phyloP scores from a whole-genome alignment of 306 rosid species.

The Canavalia gladiata region DNA sequence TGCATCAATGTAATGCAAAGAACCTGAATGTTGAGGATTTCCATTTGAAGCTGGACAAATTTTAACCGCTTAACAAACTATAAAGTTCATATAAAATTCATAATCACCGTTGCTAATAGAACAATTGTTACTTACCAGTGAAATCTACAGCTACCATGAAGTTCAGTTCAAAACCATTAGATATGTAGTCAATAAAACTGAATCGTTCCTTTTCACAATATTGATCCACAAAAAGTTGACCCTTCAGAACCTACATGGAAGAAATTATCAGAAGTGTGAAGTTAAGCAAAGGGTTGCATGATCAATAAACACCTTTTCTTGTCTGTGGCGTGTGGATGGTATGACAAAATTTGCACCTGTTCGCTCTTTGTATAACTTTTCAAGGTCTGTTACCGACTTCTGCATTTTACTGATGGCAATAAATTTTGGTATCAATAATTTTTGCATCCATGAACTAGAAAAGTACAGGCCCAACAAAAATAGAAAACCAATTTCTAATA shows the following conservation, averaged over 20 bases:
- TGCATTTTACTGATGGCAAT: slow-evolving; percentile 66
- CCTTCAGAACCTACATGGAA: slow-evolving; percentile 66
- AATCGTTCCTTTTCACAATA: slow-evolving; percentile 70
- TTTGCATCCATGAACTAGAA: slow-evolving; percentile 7
- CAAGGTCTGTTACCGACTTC: slow-evolving; percentile 77
- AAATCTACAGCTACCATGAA: slow-evolving; percentile 96
- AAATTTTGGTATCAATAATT: slow-evolving; percentile 23
- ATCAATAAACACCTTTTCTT: slow-evolving; percentile 67
- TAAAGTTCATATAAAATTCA: slow-evolving; percentile 29
- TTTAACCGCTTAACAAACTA: slow-evolving; percentile 39
- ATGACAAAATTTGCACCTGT: slow-evolving; percentile 58
- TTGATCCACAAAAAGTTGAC: slow-evolving; percentile 83
- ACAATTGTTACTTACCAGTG: slow-evolving; percentile 62
- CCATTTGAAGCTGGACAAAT: slow-evolving; percentile 83
- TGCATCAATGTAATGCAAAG: slow-evolving; percentile 75
- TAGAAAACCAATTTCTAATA: slow-evolving; percentile 9
- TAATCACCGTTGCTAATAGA: neutral
- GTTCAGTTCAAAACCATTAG: slow-evolving; percentile 88
- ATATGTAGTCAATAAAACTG: slow-evolving; percentile 88
- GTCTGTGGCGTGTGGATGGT: slow-evolving; percentile 57
- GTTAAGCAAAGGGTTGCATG: slow-evolving; percentile 25
- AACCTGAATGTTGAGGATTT: slow-evolving; percentile 63
- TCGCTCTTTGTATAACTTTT: slow-evolving; percentile 61
- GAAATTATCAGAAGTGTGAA: slow-evolving; percentile 33
- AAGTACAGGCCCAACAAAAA: too few species aligned